Evolutionary conservation across 1,139 yeast genomes (phyloP).

Genomic region (Debaryomyces udenii): DNA sequence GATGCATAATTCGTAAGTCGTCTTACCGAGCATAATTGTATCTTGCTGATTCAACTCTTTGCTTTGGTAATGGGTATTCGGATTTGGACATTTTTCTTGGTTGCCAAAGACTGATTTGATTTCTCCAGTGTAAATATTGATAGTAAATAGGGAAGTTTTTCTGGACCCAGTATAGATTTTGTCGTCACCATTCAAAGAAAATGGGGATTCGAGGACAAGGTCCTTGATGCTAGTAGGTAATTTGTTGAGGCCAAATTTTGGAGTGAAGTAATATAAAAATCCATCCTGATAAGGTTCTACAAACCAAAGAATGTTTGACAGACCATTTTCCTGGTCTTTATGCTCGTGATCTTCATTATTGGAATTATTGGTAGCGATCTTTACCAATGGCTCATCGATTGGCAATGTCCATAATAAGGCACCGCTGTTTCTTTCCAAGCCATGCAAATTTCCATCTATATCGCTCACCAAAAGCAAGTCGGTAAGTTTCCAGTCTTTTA

Average conservation of each 20-base stretch:
- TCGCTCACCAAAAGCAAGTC: conserved; percentile 74
- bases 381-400: conserved; percentile 54
- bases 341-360: not conserved
- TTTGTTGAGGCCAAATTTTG: conserved; percentile 72
- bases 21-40: conserved; percentile 53
- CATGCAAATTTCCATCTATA: conserved; percentile 87
- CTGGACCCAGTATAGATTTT: conserved; percentile 88
- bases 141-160: conserved; percentile 72
- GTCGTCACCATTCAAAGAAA: conserved; percentile 77
- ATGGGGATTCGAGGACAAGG: conserved; percentile 82
- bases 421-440: conserved; percentile 78
- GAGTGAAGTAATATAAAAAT: conserved; percentile 80
- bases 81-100: conserved; percentile 36
- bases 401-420: conserved; percentile 76
- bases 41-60: conserved; percentile 20
- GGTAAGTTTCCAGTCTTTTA: conserved; percentile 60
- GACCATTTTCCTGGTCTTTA: conserved; percentile 21
- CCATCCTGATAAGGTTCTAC: conserved; percentile 94
- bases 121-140: conserved; percentile 77
- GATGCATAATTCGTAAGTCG: conserved; percentile 49
- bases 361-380: conserved; percentile 38
- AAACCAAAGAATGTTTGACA: conserved; percentile 60
- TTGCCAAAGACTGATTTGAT: conserved; percentile 72
- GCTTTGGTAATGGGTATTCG: conserved; percentile 25
- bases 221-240: conserved; percentile 82